Evolutionary conservation across 345 rosid species (phyloP).

Genomic region (Abelmoschus esculentus): DNA sequence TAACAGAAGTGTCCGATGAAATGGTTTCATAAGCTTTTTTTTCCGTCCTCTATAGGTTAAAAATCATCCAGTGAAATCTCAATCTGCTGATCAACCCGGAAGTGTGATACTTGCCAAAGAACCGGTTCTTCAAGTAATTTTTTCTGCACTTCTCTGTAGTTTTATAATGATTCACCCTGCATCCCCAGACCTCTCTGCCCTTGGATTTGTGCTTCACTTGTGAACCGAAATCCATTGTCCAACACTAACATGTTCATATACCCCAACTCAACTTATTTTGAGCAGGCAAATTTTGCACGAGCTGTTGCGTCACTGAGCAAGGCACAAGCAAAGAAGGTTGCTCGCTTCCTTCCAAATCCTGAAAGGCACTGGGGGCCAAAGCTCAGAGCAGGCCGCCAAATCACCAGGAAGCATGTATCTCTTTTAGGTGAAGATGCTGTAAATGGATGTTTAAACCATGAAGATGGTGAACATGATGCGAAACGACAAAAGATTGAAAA

Average conservation of each 20-base stretch:
- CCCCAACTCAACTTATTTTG: background rate
- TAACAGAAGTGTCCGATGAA: background rate
- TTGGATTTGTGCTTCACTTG: background rate
- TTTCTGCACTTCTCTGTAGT: background rate
- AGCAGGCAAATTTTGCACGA: constrained; percentile 86
- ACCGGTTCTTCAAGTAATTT: constrained; percentile 67
- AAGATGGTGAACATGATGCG: constrained; percentile 34
- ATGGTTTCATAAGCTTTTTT: background rate
- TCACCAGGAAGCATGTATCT: constrained; percentile 89
- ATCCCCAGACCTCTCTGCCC: background rate
- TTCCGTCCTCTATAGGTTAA: constrained; percentile 47
- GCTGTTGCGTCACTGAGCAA: constrained; percentile 85
- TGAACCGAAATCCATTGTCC: background rate
- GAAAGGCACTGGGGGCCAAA: constrained; percentile 99
- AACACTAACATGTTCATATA: background rate
- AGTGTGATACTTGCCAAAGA: constrained; percentile 85
- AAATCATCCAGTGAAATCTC: constrained; percentile 89
- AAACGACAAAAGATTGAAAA: constrained; percentile 39
- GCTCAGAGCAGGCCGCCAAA: constrained; percentile 88
- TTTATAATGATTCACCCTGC: background rate
- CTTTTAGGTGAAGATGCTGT: constrained; percentile 87
- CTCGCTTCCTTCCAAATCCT: constrained; percentile 90
- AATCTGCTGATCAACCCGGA: constrained; percentile 74
- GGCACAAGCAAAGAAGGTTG: constrained; percentile 88
- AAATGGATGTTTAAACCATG: constrained; percentile 54